Evolutionary conservation across 2,329 filamentous ascomycete species (phyloP), one percentile per base, ranked within the genome.

Genomic region (Dryadomyces quercivorus): DNA sequence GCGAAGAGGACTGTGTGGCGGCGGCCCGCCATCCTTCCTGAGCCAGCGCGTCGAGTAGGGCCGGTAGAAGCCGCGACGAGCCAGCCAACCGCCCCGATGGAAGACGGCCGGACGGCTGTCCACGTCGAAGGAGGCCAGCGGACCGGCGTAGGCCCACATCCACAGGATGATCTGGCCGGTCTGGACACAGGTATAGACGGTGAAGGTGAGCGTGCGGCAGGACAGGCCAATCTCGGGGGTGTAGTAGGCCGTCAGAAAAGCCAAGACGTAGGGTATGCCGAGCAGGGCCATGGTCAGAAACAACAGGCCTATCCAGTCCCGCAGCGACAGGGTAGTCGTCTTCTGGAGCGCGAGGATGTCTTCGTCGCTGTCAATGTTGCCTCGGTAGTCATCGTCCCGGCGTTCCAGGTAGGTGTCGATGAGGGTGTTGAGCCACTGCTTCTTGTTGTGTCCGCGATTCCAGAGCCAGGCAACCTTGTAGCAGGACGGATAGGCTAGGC

Each of bases 401-500:
- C 51, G 55, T 2, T 36, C 18, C 6, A 34, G 44, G 51, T 61
- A 61, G 2, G 58, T 62, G 0, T 45, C 18, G 18, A 62, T 40
- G 4, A 62, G 52, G 3, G 58, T 59, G n/a, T 59, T 54, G 3
- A 63, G 51, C 62, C 62, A 63, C 47, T 42, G n/a, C n/a, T 60
- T 58, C 55, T 63, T 64, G 50, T 61, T 63, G 48, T 59, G 53
- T 2, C 63, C 63, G 4, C 63, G 61, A 13, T 59, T 55, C 61
- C 63, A 63, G 2, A 62, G 59, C 56, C 59, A 63, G n/a, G 61
- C 60, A 0, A 60, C 60, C 31, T 63, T 63, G 57, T 62, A 64
- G 56, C 60, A 61, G 20, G 61, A 62, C 0, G 61, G 61, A 26
- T 63, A 63, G 2, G 62, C 57, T 0, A 62, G 58, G 2, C 59